Evolutionary conservation across 2,329 filamentous ascomycete species (phyloP).

Genomic region (Tolypocladium sp.): DNA sequence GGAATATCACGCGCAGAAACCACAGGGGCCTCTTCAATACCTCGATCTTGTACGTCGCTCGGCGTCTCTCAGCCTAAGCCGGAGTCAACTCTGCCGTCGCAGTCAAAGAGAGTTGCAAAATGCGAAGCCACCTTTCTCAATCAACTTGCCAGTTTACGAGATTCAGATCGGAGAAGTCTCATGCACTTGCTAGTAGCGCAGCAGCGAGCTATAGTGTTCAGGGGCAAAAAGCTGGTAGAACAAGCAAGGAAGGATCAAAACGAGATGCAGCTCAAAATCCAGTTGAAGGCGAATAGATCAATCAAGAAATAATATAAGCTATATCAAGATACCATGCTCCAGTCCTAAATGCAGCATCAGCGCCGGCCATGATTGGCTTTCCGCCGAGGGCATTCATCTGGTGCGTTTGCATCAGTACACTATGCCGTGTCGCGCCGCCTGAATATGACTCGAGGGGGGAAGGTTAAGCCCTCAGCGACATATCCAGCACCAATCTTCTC

Average conservation of each 20-base stretch:
- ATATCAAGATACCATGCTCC: too few relatives aligned
- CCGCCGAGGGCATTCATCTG: too few relatives aligned
- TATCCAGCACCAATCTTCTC: too few relatives aligned
- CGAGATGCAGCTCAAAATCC: background rate
- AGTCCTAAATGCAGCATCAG: too few relatives aligned
- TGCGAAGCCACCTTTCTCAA: background rate
- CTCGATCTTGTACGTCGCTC: background rate
- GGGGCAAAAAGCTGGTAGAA: background rate
- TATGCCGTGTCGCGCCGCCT: too few relatives aligned
- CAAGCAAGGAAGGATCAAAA: background rate
- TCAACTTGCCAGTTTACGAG: background rate
- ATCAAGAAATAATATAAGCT: background rate
- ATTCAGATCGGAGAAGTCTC: conserved; percentile 10
- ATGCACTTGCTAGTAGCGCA: conserved; percentile 8
- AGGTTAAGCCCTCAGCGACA: too few relatives aligned
- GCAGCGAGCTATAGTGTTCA: conserved; percentile 4
- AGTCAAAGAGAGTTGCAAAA: conserved; percentile 11
- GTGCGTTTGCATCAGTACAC: too few relatives aligned
- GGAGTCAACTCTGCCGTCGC: background rate
- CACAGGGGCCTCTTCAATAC: background rate
- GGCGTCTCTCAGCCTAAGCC: background rate
- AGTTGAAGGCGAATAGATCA: background rate
- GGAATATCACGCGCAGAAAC: background rate
- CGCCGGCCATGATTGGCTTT: too few relatives aligned
- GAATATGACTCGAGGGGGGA: too few relatives aligned